A percentile compares a stretch with the other conserved stretches of the same genome.
Evolutionary conservation across 805 yeast genomes (phyloP).

Genomic region (Suhomyces faveliae): DNA sequence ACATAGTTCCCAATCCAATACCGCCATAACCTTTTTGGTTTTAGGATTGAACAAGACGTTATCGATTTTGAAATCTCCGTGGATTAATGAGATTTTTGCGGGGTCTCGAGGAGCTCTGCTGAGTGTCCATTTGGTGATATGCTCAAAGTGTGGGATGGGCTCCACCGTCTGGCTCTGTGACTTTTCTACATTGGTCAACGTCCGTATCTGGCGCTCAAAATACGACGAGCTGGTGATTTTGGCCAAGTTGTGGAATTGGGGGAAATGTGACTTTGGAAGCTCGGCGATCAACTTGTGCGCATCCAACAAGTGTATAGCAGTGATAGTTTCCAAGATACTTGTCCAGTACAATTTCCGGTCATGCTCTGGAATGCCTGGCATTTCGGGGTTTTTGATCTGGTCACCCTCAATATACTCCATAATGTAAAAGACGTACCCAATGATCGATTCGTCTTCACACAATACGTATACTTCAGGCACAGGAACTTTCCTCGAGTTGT

Average conservation of each 20-base stretch:
- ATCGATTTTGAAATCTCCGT: constrained; percentile 67
- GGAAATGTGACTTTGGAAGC: constrained; percentile 48
- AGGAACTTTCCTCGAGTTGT: constrained; percentile 38
- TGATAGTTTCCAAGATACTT: constrained; percentile 47
- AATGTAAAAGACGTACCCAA: constrained; percentile 57
- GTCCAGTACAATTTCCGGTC: constrained; percentile 41
- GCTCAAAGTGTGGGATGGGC: constrained; percentile 47
- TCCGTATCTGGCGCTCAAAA: constrained; percentile 53
- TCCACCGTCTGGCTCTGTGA: constrained; percentile 40
- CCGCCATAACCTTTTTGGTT: constrained; percentile 49
- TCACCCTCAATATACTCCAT: constrained; percentile 61
- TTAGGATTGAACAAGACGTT: constrained; percentile 60
- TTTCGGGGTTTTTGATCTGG: constrained; percentile 52
- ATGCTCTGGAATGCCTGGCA: constrained; percentile 32
- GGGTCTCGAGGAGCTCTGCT: constrained; percentile 49
- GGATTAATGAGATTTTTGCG: constrained; percentile 45
- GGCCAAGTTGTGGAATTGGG: constrained; percentile 34
- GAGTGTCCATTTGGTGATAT: constrained; percentile 42
- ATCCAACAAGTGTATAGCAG: constrained; percentile 50
- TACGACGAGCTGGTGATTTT: constrained; percentile 29
- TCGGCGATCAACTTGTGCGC: constrained; percentile 38
- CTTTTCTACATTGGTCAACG: constrained; percentile 44
- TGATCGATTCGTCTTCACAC: constrained; percentile 54
- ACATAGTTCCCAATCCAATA: constrained; percentile 66
- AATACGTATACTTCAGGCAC: constrained; percentile 52